Conservation (phyloP, 768 basidiomycete species). For the Collybia nuda region DNA sequence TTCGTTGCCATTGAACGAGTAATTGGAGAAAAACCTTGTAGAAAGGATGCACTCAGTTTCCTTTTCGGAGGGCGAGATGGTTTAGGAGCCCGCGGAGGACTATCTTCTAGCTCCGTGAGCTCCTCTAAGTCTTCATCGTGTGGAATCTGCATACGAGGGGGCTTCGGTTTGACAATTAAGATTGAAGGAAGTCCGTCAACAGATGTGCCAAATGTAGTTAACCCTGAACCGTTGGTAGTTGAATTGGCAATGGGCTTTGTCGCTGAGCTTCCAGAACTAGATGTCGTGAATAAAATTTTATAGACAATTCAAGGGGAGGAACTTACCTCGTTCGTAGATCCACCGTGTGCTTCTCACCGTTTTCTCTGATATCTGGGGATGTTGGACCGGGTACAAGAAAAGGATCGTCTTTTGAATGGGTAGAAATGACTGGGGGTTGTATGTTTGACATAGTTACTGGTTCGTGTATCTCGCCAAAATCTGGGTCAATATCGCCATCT, state of each 20-base stretch:
- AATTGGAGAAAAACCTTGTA: too few species aligned
- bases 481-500: conserved; percentile 34
- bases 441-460: background rate
- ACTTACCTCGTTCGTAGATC: conserved; percentile 10
- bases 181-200: conserved; percentile 28
- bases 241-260: too few species aligned
- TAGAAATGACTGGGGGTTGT: background rate
- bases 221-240: too few species aligned
- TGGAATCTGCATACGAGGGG: background rate
- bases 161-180: conserved; percentile 20
- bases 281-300: too few species aligned
- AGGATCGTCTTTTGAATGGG: background rate
- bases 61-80: background rate
- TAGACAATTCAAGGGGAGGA: background rate
- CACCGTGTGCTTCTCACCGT: background rate
- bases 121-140: background rate
- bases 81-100: conserved; percentile 6
- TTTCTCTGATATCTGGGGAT: background rate
- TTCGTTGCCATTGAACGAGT: background rate
- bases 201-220: background rate
- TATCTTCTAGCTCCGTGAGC: conserved; percentile 1
- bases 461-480: conserved; percentile 19
- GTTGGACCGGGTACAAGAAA: background rate
- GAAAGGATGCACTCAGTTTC: background rate
- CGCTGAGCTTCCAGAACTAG: too few species aligned